A percentile compares a stretch with the other conserved stretches of the same genome.
phyloP scores from a whole-genome alignment of 805 yeast genomes.

The Komagataella kurtzmanii region DNA sequence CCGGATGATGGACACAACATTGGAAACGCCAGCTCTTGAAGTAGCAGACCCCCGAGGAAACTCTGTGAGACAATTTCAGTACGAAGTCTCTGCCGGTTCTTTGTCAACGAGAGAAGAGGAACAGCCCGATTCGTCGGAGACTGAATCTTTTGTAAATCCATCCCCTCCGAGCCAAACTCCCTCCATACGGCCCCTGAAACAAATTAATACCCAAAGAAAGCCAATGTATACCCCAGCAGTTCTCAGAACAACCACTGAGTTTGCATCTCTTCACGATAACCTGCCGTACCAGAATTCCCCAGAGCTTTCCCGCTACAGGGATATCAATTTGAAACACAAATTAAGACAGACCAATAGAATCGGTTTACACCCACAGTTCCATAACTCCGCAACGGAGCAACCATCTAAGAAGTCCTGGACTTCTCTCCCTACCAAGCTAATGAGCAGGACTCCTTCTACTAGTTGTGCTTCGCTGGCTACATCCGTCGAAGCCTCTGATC shows the following conservation, averaged over 20 bases:
- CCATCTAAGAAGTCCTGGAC: neutral
- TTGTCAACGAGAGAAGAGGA: neutral
- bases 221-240: constrained; percentile 92
- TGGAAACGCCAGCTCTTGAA: neutral
- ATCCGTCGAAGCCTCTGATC: neutral
- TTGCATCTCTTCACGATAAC: neutral
- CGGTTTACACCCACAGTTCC: neutral
- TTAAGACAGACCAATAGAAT: neutral
- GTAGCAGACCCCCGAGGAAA: neutral
- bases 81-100: neutral
- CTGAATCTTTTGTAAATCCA: neutral
- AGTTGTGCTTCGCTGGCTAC: neutral
- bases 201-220: constrained; percentile 67
- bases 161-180: constrained; percentile 16
- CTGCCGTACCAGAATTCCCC: neutral
- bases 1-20: neutral
- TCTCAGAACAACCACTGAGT: constrained; percentile 26
- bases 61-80: neutral
- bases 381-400: neutral
- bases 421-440: neutral
- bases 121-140: neutral
- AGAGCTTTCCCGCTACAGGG: neutral
- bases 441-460: neutral
- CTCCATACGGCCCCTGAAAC: constrained; percentile 33
- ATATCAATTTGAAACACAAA: neutral